These are phyloP conservation scores for Marsdenia floribunda DNA, from an alignment of 257 asterid genomes.

Conservation along the genomic window DNA sequence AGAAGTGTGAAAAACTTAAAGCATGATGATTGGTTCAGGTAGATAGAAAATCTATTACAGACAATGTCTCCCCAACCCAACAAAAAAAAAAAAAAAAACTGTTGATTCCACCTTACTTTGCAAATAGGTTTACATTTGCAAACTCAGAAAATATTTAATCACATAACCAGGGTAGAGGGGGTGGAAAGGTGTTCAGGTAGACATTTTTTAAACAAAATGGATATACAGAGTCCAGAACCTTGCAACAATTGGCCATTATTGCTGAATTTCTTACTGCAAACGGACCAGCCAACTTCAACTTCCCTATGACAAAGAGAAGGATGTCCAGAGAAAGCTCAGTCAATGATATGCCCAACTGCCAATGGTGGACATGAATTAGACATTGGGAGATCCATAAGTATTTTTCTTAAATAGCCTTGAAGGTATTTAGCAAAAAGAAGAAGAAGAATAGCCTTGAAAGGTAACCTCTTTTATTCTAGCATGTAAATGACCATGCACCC, in stretches of 20 bases:
- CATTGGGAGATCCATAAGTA: slow-evolving; percentile 8
- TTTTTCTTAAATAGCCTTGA: too few relatives aligned
- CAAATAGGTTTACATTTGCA: background rate
- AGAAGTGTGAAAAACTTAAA: background rate
- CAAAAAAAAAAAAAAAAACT: too few relatives aligned
- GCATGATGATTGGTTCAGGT: background rate
- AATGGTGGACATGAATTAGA: slow-evolving; percentile 16
- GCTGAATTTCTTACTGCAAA: slow-evolving; percentile 57
- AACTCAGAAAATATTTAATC: background rate
- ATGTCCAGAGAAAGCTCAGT: slow-evolving; percentile 83
- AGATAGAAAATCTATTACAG: background rate
- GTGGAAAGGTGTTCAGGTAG: background rate
- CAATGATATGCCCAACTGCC: slow-evolving; percentile 61
- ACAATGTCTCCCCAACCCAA: background rate
- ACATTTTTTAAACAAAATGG: background rate
- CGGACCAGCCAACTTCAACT: slow-evolving; percentile 90
- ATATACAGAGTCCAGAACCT: slow-evolving; percentile 45
- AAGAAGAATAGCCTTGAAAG: slow-evolving; percentile 13
- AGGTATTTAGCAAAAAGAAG: too few relatives aligned
- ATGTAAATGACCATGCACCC: slow-evolving; percentile 63
- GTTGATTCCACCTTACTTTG: background rate
- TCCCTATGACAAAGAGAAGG: slow-evolving; percentile 69
- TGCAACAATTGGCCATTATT: slow-evolving; percentile 84
- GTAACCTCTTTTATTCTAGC: slow-evolving; percentile 69
- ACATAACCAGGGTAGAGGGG: background rate